Conservation (phyloP, 2,329 filamentous ascomycete genomes). For the Triangularia setosa region DNA sequence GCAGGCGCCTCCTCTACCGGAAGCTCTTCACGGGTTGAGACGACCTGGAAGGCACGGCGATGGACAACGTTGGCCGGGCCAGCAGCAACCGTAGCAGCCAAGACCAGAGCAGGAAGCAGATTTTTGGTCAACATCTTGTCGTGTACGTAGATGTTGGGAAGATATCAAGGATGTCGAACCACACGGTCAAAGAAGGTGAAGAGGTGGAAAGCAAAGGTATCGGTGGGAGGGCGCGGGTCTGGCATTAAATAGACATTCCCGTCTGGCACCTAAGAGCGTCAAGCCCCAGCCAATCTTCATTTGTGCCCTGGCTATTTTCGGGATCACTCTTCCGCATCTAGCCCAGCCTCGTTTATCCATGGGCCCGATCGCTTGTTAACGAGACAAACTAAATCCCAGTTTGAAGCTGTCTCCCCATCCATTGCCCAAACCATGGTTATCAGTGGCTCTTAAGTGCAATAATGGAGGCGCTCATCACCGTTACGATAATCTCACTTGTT, state of each 20-base stretch:
- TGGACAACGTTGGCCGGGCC: constrained; percentile 52
- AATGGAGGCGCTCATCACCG: neutral
- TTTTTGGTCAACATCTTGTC: neutral
- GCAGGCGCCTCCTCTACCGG: neutral
- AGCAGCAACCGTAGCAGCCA: constrained; percentile 35
- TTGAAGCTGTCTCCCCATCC: neutral
- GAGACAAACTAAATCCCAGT: neutral
- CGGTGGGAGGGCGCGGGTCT: neutral
- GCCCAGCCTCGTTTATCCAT: neutral
- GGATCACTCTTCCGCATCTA: neutral
- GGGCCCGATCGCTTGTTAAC: neutral
- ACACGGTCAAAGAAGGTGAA: neutral
- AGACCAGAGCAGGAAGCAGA: neutral
- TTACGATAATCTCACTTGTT: neutral
- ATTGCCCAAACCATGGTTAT: neutral
- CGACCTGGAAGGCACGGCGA: constrained; percentile 39
- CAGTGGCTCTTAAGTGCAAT: neutral
- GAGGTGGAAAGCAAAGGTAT: neutral
- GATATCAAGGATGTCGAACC: neutral
- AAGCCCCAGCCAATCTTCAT: neutral
- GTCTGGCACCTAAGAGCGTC: neutral
- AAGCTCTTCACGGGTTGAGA: constrained; percentile 43
- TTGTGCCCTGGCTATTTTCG: neutral
- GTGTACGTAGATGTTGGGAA: neutral
- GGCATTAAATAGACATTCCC: neutral